Conservation (phyloP, 2,329 filamentous ascomycete species). For the Rachicladosporium sp. region DNA sequence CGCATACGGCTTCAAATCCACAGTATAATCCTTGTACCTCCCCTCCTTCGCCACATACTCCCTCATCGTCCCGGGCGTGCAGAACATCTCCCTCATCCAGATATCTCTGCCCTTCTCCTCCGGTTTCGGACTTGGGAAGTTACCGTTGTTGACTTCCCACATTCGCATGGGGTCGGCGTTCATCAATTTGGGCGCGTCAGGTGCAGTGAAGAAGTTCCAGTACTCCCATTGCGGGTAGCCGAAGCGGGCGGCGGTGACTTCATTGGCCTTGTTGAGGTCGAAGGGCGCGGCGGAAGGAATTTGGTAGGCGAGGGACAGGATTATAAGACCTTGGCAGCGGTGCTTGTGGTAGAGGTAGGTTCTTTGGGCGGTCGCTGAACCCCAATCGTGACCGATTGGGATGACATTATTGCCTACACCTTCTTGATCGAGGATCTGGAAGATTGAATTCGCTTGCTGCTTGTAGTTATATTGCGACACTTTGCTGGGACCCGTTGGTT, state of each 20-base stretch:
- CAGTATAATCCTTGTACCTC: slow-evolving; percentile 11
- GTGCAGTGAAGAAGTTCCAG: slow-evolving; percentile 33
- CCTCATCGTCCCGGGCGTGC: slow-evolving; percentile 25
- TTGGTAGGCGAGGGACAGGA: slow-evolving; percentile 33
- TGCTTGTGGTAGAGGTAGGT: slow-evolving; percentile 31
- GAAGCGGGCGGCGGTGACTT: slow-evolving; percentile 19
- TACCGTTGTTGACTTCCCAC: slow-evolving; percentile 12
- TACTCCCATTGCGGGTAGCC: slow-evolving; percentile 31
- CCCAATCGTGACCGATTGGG: slow-evolving; percentile 32
- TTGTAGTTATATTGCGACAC: slow-evolving; percentile 22
- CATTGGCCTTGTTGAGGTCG: slow-evolving; percentile 26
- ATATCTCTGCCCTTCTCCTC: slow-evolving; percentile 18
- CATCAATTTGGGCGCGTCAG: slow-evolving; percentile 29
- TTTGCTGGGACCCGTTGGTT: slow-evolving; percentile 24
- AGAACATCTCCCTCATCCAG: slow-evolving; percentile 27
- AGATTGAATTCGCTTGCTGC: slow-evolving; percentile 26
- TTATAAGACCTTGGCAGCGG: slow-evolving; percentile 29
- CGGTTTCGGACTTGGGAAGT: slow-evolving; percentile 7
- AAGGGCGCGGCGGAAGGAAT: slow-evolving; percentile 24
- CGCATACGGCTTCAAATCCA: slow-evolving; percentile 24
- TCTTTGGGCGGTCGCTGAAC: slow-evolving; percentile 28
- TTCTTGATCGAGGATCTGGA: slow-evolving; percentile 30
- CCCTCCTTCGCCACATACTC: slow-evolving; percentile 12
- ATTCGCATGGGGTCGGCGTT: slow-evolving; percentile 10
- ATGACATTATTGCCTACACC: slow-evolving; percentile 22